Base-by-base conservation (phyloP, 2,329 filamentous ascomycete species). In the Emergomyces orientalis region DNA sequence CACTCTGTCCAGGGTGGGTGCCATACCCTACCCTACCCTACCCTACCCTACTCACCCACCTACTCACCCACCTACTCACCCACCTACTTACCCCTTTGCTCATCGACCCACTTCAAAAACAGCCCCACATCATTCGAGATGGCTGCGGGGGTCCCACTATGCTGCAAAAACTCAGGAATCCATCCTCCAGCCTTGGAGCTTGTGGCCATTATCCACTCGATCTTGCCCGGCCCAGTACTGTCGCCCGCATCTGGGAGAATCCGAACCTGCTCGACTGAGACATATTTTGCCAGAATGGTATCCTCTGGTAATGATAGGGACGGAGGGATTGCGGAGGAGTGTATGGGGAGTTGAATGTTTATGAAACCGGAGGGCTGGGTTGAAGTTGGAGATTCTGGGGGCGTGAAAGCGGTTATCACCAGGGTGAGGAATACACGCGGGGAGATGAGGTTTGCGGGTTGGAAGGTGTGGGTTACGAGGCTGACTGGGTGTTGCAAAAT, bases 121-220 rank as follows among this genome's bases (percentile, higher is more conserved):
- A 75, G 69, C n/a, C 73, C 73, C 61, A 76, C 74, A 69, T 76
- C 73, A 19, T 70, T 71, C 25, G 75, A 73, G 59, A 76, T 70
- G 32, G 74, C 74, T 49, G 69, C 71, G 1, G 74, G 73, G 47
- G 74, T 70, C 27, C 74, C 74, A 27, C 74, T 76, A 55, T 73
- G 69, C 66, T 76, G 73, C 64, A 76, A 65, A 71, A 72, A 74
- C 63, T 67, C 66, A 13, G 74, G 74, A 60, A 76, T 75, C 30
- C 66, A 70, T 3, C 74, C 74, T 11, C 72, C 71, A 11, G 74
- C 72, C 63, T 76, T 69, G 19, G 73, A 75, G 11, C 72, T 72
- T 7, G 74, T 76, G 3, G 72, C 73, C 73, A 76, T 75, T 3
- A 68, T 71, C 74, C 74, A 76, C 51, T 74, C 69, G 49, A 69